Evolutionary conservation across 768 basidiomycete species (phyloP).

Genomic region (Leccinellum rugosiceps): DNA sequence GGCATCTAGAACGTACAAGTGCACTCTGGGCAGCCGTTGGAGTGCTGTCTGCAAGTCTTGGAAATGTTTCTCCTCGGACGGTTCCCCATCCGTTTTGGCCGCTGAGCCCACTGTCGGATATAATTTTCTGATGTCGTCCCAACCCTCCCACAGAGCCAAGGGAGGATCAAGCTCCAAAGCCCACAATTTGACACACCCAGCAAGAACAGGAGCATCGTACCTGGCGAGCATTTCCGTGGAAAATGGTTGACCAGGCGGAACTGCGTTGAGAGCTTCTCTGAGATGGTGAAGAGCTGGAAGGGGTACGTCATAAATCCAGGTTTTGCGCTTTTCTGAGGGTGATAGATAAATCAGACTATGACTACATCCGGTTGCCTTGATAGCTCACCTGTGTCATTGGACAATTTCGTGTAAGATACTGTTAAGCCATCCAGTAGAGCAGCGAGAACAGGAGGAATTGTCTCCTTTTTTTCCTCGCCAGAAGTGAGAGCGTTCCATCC

Average conservation of each 20-base stretch:
- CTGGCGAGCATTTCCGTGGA: constrained; percentile 57
- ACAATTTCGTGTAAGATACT: constrained; percentile 57
- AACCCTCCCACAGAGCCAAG: constrained; percentile 79
- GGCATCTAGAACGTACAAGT: constrained; percentile 76
- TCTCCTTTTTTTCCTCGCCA: constrained; percentile 57
- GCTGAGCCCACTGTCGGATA: constrained; percentile 74
- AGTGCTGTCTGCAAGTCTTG: constrained; percentile 61
- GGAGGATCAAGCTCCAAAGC: constrained; percentile 89
- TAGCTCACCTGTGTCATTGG: constrained; percentile 60
- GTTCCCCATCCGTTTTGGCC: constrained; percentile 49
- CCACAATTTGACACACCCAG: constrained; percentile 85
- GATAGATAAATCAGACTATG: constrained; percentile 1
- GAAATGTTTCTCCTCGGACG: constrained; percentile 56
- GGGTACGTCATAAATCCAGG: constrained; percentile 95
- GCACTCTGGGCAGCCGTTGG: constrained; percentile 70
- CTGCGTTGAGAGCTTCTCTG: constrained; percentile 75
- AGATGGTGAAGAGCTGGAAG: constrained; percentile 80
- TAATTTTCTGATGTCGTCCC: constrained; percentile 87
- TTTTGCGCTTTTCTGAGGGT: constrained; percentile 70
- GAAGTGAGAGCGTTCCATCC: constrained; percentile 61
- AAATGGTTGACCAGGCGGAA: constrained; percentile 49
- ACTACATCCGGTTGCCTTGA: neutral
- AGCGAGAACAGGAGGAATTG: constrained; percentile 70
- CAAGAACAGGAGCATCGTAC: constrained; percentile 85
- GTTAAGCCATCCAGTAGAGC: constrained; percentile 62